Percentiles rank a stretch among this genome's conserved stretches.
These are phyloP conservation scores for Haplosporangium gracile DNA, from an alignment of 192 early-diverging fungal genomes.

Conservation along the genomic window DNA sequence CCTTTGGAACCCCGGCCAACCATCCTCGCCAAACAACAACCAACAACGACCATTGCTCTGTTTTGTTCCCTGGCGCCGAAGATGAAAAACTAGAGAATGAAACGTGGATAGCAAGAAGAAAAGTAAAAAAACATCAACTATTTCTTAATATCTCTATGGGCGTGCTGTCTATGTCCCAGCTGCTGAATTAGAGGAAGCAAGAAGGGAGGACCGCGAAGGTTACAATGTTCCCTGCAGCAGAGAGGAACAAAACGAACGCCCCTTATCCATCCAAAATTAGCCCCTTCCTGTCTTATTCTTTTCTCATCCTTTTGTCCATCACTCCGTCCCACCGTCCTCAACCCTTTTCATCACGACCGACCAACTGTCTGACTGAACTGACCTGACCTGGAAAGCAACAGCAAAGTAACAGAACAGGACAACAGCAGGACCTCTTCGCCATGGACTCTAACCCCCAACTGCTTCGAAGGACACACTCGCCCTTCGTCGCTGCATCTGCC, in stretches of 20 bases:
- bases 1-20: conserved; percentile 9
- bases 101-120: not conserved
- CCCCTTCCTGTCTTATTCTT: not conserved
- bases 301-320: not conserved
- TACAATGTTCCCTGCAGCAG: not conserved
- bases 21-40: not conserved
- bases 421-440: not conserved
- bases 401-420: not conserved
- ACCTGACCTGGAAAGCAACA: not conserved
- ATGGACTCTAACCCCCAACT: conserved; percentile 47
- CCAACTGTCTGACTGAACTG: not conserved
- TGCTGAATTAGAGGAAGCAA: not conserved
- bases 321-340: not conserved
- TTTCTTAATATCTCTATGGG: too few relatives aligned
- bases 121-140: too few relatives aligned
- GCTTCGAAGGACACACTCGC: conserved; percentile 48
- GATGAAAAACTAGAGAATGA: not conserved
- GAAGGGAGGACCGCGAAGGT: not conserved
- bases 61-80: not conserved
- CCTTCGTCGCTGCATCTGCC: conserved; percentile 36
- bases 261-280: not conserved
- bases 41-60: not conserved
- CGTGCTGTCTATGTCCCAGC: too few relatives aligned
- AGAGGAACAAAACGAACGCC: not conserved
- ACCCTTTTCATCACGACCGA: too few relatives aligned